phyloP scores from a whole-genome alignment of 2,329 filamentous ascomycete species.

The Cercospora sp. region DNA sequence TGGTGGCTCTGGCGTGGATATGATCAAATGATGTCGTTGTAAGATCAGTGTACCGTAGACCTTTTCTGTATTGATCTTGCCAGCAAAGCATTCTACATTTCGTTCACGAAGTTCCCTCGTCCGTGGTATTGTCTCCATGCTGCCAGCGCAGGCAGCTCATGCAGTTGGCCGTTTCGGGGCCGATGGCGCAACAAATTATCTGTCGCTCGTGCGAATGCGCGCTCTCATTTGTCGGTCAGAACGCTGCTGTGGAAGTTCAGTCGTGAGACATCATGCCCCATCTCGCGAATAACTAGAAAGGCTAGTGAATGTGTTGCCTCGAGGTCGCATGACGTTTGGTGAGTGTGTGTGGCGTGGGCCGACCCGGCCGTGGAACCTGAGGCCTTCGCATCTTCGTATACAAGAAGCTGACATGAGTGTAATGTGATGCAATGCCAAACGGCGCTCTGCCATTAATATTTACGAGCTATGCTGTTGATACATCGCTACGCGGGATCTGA shows the following conservation, averaged over 20 bases:
- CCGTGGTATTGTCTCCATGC: slow-evolving; percentile 7
- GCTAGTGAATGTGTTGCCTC: not conserved
- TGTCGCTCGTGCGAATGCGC: not conserved
- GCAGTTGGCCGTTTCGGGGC: not conserved
- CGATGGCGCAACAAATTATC: not conserved
- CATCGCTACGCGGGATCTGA: slow-evolving; percentile 13
- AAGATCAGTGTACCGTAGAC: slow-evolving; percentile 60
- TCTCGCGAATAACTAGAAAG: not conserved
- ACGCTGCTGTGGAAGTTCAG: not conserved
- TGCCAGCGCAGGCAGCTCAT: not conserved
- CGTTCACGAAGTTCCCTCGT: slow-evolving; percentile 7
- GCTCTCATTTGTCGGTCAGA: not conserved
- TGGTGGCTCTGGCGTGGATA: slow-evolving; percentile 51
- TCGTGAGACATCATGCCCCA: not conserved
- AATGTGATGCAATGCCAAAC: not conserved
- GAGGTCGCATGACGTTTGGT: not conserved
- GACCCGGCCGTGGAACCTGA: not conserved
- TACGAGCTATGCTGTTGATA: slow-evolving; percentile 20
- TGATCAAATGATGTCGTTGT: slow-evolving; percentile 64
- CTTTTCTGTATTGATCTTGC: not conserved
- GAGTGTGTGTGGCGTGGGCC: not conserved
- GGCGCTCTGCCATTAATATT: slow-evolving; percentile 6
- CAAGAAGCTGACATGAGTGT: not conserved
- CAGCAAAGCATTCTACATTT: slow-evolving; percentile 1
- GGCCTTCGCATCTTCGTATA: too few species aligned